phyloP scores from a whole-genome alignment of 2,329 filamentous ascomycete genomes.

The Lachnellula subtilissima region DNA sequence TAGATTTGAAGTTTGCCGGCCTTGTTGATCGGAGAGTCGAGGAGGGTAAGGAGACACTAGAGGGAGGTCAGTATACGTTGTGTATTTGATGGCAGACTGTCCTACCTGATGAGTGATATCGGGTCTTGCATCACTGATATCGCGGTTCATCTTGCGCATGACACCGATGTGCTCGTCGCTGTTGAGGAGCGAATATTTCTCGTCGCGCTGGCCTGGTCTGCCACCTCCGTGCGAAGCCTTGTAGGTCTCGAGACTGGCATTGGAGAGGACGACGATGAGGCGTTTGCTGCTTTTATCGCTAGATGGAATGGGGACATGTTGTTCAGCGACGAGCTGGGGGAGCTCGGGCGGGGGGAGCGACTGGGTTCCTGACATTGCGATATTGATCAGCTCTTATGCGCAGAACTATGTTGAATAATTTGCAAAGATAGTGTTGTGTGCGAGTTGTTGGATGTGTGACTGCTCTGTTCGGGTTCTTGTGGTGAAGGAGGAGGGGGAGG shows the following conservation, averaged over 20 bases:
- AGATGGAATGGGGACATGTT: conserved; percentile 76
- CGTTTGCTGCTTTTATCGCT: conserved; percentile 88
- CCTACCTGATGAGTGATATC: conserved; percentile 98
- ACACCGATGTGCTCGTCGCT: conserved; percentile 98
- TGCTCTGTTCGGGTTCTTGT: background rate
- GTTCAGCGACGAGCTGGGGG: conserved; percentile 88
- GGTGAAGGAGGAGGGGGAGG: background rate
- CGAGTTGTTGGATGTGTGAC: conserved; percentile 1
- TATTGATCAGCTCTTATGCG: conserved; percentile 19
- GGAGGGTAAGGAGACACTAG: conserved; percentile 91
- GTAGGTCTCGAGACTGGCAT: conserved; percentile 97
- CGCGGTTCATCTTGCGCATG: conserved; percentile 98
- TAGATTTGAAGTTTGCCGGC: conserved; percentile 96
- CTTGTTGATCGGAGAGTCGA: conserved; percentile 98
- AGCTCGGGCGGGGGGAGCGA: conserved; percentile 89
- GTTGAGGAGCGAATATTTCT: conserved; percentile 96
- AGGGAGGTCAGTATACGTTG: conserved; percentile 25
- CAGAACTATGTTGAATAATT: conserved; percentile 21
- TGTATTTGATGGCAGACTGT: conserved; percentile 19
- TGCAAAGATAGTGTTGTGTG: background rate
- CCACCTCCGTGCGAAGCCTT: conserved; percentile 74
- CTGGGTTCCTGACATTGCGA: conserved; percentile 67
- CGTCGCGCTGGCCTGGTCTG: conserved; percentile 63
- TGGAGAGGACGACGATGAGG: conserved; percentile 91
- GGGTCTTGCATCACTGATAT: conserved; percentile 94